Evolutionary conservation across 2,329 filamentous ascomycete species (phyloP).

Genomic region (Elsinoe arachidis): DNA sequence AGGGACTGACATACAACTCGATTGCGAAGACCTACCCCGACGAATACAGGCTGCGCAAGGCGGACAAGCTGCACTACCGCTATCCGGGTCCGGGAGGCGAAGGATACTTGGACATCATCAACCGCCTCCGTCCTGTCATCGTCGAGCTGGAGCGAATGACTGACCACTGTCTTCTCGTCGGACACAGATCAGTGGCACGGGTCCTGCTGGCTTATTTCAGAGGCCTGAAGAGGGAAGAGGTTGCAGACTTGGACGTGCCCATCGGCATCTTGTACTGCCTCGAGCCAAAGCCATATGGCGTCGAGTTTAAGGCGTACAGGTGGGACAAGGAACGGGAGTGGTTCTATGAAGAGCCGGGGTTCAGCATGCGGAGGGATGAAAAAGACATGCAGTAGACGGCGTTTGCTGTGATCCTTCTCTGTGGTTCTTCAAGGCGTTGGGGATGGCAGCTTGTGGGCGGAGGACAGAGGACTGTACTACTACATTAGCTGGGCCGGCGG

Average conservation of each 20-base stretch:
- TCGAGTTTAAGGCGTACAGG: constrained; percentile 90
- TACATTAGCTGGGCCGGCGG: neutral
- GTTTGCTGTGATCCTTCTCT: neutral
- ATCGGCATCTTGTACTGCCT: constrained; percentile 90
- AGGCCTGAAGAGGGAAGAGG: constrained; percentile 79
- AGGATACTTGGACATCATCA: constrained; percentile 94
- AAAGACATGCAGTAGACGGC: constrained; percentile 25
- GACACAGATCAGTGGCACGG: constrained; percentile 83
- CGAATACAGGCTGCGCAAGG: constrained; percentile 70
- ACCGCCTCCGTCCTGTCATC: constrained; percentile 87
- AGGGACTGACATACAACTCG: constrained; percentile 89
- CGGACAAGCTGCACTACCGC: constrained; percentile 89
- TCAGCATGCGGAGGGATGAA: constrained; percentile 57
- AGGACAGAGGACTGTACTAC: neutral
- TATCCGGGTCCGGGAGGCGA: constrained; percentile 77
- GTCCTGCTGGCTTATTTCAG: constrained; percentile 96
- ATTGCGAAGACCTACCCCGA: constrained; percentile 71
- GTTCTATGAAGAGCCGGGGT: constrained; percentile 82
- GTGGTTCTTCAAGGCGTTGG: neutral
- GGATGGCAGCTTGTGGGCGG: neutral
- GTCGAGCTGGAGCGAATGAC: constrained; percentile 95
- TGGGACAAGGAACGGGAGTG: constrained; percentile 71
- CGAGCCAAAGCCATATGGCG: constrained; percentile 94
- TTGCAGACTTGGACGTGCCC: constrained; percentile 89
- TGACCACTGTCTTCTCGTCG: constrained; percentile 86